Evolutionary conservation across 805 yeast species (phyloP).

Genomic region (Suhomyces sp.): DNA sequence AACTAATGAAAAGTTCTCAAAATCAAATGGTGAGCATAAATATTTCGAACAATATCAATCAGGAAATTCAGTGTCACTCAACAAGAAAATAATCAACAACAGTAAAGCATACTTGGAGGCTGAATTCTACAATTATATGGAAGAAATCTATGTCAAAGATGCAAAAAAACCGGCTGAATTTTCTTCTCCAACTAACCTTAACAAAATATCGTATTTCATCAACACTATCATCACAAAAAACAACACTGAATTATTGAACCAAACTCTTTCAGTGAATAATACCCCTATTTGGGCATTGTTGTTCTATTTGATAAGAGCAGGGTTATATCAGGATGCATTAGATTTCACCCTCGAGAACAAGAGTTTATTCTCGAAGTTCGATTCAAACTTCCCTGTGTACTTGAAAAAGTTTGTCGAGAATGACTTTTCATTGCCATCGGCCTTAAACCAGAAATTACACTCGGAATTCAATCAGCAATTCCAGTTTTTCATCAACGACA

Average conservation of each 20-base stretch:
- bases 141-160: constrained; percentile 62
- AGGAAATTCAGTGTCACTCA: constrained; percentile 22
- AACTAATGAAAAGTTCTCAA: constrained; percentile 34
- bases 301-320: constrained; percentile 81
- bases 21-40: constrained; percentile 33
- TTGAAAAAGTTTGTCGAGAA: constrained; percentile 61
- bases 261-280: constrained; percentile 59
- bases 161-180: constrained; percentile 25
- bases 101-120: constrained; percentile 63
- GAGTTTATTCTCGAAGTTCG: constrained; percentile 77
- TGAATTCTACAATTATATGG: constrained; percentile 76
- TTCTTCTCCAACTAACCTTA: constrained; percentile 63
- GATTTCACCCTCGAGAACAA: constrained; percentile 61
- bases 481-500: constrained; percentile 52
- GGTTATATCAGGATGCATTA: constrained; percentile 74
- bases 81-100: constrained; percentile 48
- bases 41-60: constrained; percentile 22
- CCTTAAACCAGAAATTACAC: constrained; percentile 64
- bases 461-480: constrained; percentile 84
- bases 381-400: constrained; percentile 77
- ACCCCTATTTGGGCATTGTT: constrained; percentile 93
- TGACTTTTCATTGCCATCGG: constrained; percentile 58
- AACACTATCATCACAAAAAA: constrained; percentile 35
- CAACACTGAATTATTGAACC: constrained; percentile 18
- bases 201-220: constrained; percentile 64